Evolutionary conservation across 305 asterid genomes (phyloP), one percentile per base, ranked within the genome.

Genomic region (Plantago coronopus): DNA sequence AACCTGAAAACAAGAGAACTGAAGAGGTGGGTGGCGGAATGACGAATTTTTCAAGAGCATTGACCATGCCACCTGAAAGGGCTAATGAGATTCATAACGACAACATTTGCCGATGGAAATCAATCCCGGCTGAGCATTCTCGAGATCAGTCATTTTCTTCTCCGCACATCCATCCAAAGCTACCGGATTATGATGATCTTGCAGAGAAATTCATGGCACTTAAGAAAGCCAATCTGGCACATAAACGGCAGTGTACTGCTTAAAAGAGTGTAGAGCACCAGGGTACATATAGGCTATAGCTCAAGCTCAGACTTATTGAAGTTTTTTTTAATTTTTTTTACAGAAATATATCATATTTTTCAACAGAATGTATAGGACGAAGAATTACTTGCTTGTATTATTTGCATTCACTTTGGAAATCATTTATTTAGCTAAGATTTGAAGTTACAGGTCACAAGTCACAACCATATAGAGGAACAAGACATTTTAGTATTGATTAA

Each of bases 161-260:
- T 2, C 40, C 40, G 21, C 90, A 87, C 73, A 79, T 87, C 62
- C 97, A 90, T 69, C 97, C 97, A 12, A 90, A 90, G 79, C 93
- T 90, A 13, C 97, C 97, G 5, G 89, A 90, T 56, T 90, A 90
- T 25, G 95, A 90, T 54, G 95, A 87, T 53, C 68, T 90, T 38
- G 82, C 83, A 19, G 85, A 86, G 1, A 85, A 69, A 70, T 90
- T 90, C 73, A 72, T 56, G 78, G 86, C 79, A 57, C 81, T 90
- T 57, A 90, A 90, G 82, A 79, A 63, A 53, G 82, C 69, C 15
- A 74, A 73, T 37, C 62, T 79, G 53, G 67, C 53, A 54, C 37
- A 43, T 45, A 53, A 73, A 55, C 60, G 61, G 25, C 37, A 48
- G 9, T 47, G 12, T 47, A 10, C 53, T n/a, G 11, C 2, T 34